These are phyloP conservation scores for Dactylis glomerata DNA, from an alignment of 176 grass and related monocot species.

Conservation along the genomic window DNA sequence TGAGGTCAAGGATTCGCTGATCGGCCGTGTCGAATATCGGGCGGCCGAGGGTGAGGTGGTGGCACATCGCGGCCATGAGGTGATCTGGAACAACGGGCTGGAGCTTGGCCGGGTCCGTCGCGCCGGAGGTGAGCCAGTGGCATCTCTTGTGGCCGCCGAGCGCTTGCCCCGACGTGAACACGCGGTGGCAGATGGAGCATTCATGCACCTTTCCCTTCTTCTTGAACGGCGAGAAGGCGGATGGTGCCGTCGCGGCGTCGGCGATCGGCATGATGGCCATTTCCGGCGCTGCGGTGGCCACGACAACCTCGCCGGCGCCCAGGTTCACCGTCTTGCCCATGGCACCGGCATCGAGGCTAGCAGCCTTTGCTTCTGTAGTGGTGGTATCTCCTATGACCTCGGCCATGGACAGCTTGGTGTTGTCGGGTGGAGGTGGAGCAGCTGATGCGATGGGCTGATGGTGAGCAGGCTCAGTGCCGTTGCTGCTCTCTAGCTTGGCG, in stretches of 20 bases:
- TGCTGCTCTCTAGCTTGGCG: slow-evolving; percentile 40
- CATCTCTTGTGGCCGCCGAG: slow-evolving; percentile 90
- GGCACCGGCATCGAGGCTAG: not conserved
- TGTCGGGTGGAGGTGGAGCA: not conserved
- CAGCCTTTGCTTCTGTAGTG: not conserved
- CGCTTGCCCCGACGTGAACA: slow-evolving; percentile 84
- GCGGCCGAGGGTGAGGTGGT: slow-evolving; percentile 42
- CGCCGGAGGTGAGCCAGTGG: slow-evolving; percentile 66
- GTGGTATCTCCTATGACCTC: not conserved
- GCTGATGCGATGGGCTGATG: not conserved
- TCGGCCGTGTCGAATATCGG: slow-evolving; percentile 24
- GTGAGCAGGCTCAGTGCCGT: not conserved
- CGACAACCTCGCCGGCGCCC: not conserved
- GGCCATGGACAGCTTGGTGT: not conserved
- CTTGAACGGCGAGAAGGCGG: slow-evolving; percentile 22
- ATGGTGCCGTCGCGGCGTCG: not conserved
- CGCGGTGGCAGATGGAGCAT: slow-evolving; percentile 82
- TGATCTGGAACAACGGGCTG: slow-evolving; percentile 27
- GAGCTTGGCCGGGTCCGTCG: slow-evolving; percentile 45
- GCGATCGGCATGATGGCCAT: slow-evolving; percentile 31
- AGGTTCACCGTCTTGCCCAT: not conserved
- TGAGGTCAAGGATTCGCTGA: slow-evolving; percentile 43
- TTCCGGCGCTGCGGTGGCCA: slow-evolving; percentile 1
- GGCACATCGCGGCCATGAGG: slow-evolving; percentile 31
- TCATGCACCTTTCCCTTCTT: slow-evolving; percentile 86